Evolutionary conservation across 2,329 filamentous ascomycete genomes (phyloP), one percentile per base, ranked within the genome.

Genomic region (Chaetomium sp.): DNA sequence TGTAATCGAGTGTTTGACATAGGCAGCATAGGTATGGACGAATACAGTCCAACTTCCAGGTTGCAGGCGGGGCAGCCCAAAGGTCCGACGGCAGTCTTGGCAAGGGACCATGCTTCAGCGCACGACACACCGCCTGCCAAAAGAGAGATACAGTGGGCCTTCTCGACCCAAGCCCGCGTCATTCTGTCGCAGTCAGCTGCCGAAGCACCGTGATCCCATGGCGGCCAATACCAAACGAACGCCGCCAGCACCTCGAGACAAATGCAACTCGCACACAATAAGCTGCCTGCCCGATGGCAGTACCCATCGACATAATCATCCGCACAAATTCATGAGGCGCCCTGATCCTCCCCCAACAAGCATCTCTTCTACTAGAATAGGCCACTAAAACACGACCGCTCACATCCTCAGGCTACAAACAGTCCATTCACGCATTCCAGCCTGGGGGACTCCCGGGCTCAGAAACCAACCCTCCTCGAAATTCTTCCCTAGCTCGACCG

Each of bases 131-230:
- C 61, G 60, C 61, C 58, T 62, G 33, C 55, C 55, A 45, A 42
- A 50, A 40, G 5, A 11, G 36, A 14, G 4, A 37, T 19, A 53
- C 2, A 54, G 56, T 36, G 42, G 14, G 10, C 6, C 36, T 43
- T 33, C 3, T 11, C 44, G 59, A 55, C 56, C 51, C 48, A 43
- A 54, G 42, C 55, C 52, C 36, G 49, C 51, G 49, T 62, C 59
- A 59, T 59, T 58, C 57, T 54, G 56, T 33, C 56, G 48, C 48
- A 47, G 60, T 61, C 59, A 62, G 48, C 56, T 60, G 60, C 19
- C 19, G 19, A 27, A 27, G 19, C 19, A 27, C 19, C 19, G 19
- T 27, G 19, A 27, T 27, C 19, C 27, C 56, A 53, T 42, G 53
- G 47, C 52, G 53, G 47, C 52, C 52, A 56, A 48, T 41, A 50